Evolutionary conservation across 1,284 basidiomycete genomes (phyloP), one percentile per base, ranked within the genome.

Genomic region (Cutaneotrichosporon sp.): DNA sequence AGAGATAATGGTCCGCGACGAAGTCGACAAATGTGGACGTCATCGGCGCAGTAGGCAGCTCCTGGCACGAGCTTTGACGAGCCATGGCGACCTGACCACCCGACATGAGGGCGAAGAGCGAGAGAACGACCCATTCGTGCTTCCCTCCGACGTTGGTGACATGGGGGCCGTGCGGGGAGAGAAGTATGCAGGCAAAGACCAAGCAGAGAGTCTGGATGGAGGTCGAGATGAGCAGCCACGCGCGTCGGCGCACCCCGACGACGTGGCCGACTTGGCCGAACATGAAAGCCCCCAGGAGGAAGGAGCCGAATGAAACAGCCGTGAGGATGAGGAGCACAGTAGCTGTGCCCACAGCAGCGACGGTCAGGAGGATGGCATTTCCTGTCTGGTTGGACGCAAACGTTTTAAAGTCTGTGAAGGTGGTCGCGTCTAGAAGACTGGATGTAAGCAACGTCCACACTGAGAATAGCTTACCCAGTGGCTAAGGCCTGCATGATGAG

Each of bases 371-470:
- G 55, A 75, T 72, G 16, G 68, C 71, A 57, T 75, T 75, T 29
- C 74, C 69, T 3, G 70, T 70, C 55, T 71, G 72, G 55, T 75
- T 75, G 9, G 67, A 70, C n/a, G 74, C 72, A 33, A 75, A 75
- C 5, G 70, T 72, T 8, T 46, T 27, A 54, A 72, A 75, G 45
- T 71, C 67, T 31, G 69, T 66, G 52, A 68, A 74, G 11, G 72
- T 72, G 16, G 70, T 72, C 2, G 72, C 72, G 55, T 75, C 74
- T 20, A 74, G 60, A 7, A 73, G 31, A 62, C 67, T n/a, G n/a
- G n/a, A n/a, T n/a, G n/a, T n/a, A n/a, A n/a, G n/a, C n/a, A n/a
- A n/a, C n/a, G n/a, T n/a, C n/a, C n/a, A n/a, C n/a, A n/a, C n/a
- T n/a, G n/a, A n/a, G n/a, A n/a, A n/a, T n/a, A n/a, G n/a, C n/a